Percentiles rank a stretch among this genome's conserved stretches.
phyloP scores from a whole-genome alignment of 345 rosid genomes.

The Salix suchowensis region DNA sequence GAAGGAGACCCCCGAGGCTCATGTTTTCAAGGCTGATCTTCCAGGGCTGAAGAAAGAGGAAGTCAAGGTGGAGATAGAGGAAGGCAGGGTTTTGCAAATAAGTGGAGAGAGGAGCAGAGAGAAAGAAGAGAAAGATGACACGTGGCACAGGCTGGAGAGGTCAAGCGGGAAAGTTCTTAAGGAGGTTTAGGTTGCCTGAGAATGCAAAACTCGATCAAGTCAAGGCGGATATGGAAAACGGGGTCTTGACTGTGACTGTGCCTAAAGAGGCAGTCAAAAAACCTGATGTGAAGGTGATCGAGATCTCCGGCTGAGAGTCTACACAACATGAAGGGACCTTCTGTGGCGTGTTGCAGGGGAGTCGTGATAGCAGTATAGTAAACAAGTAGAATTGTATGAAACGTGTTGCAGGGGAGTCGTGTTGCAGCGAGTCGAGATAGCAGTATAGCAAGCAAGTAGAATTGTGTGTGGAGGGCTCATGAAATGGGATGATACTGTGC shows the following conservation, averaged over 20 bases:
- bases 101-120: conserved; percentile 5
- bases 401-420: too few relatives aligned
- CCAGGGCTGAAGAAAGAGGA: conserved; percentile 11
- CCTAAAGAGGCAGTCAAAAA: background rate
- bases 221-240: conserved; percentile 4
- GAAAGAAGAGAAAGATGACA: conserved; percentile 2
- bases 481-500: background rate
- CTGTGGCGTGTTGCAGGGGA: background rate
- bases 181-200: conserved; percentile 10
- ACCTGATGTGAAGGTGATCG: background rate
- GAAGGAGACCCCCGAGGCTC: background rate
- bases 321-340: background rate
- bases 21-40: background rate
- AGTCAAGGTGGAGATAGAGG: background rate
- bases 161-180: conserved; percentile 1
- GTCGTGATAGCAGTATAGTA: background rate
- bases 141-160: conserved; percentile 7
- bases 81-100: conserved; percentile 1
- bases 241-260: background rate
- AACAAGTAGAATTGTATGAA: background rate
- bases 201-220: conserved; percentile 3
- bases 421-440: background rate
- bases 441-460: background rate
- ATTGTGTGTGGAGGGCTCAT: background rate
- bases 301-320: background rate